Evolutionary conservation across 2,329 filamentous ascomycete genomes (phyloP), one percentile per base, ranked within the genome.

Genomic region (Xylaria sp.): DNA sequence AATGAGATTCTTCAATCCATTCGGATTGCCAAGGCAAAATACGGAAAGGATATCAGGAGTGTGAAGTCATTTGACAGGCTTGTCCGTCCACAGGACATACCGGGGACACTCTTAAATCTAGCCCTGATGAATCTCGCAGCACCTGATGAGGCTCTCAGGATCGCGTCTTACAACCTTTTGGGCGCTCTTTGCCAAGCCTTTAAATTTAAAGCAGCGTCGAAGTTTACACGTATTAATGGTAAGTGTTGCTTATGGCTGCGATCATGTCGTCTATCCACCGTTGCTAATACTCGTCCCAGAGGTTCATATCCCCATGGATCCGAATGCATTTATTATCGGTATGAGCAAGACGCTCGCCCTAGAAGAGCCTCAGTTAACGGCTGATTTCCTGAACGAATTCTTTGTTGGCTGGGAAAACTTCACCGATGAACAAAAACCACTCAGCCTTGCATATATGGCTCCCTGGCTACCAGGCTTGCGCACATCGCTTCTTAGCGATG

Each of bases 351-450:
- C 88, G 70, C 81, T 92, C 18, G 89, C 90, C 9, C 79, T 82
- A 37, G 85, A 89, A 23, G 90, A 92, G 74, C 88, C 90, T 25
- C 89, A 91, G 73, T 83, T 92, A 8, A 92, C 90, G 0, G 86
- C 85, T 8, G 90, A 92, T 74, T 92, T 92, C 74, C 76, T 92
- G 48, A 91, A 90, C n/a, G 90, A 92, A 74, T 92, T 92, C 76
- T 92, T 92, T 68, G 88, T 91, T 28, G 89, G 90, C 20, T 92
- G 90, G 90, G 89, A 91, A 72, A 91, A 89, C 74, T 90, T 91
- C 73, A 86, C 88, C 0, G 87, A 90, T 41, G 87, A 91, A 65
- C 90, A 92, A 75, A 89, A 90, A 72, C 88, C 89, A 0, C 77
- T 92, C 28, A 90, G 89, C 72, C 82, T 92, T 37, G 87, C 89